Percentiles rank a stretch among this genome's conserved stretches.
Evolutionary conservation across 208 protist species (phyloP).

Genomic region (Hexamita inflata): DNA sequence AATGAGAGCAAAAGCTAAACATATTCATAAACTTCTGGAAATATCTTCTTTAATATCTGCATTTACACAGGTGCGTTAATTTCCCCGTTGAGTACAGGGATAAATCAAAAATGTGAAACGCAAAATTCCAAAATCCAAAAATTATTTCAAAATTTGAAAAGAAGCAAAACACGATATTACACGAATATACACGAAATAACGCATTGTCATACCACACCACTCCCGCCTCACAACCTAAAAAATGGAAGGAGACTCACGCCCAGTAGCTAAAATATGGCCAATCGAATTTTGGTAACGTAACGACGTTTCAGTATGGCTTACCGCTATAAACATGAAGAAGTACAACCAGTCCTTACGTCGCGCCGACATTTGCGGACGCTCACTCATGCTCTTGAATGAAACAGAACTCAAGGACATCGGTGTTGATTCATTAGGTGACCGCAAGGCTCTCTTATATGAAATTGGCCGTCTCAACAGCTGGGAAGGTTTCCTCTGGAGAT

Average conservation of each 20-base stretch:
- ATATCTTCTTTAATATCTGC: too few relatives aligned
- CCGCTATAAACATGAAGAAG: conserved; percentile 25
- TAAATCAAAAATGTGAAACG: too few relatives aligned
- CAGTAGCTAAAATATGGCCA: conserved; percentile 30
- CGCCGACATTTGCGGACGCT: conserved; percentile 25
- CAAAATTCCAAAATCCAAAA: too few relatives aligned
- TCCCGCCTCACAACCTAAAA: too few relatives aligned
- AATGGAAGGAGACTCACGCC: conserved; percentile 3
- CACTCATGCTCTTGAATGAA: conserved; percentile 23
- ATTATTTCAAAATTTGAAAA: too few relatives aligned
- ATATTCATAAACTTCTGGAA: too few relatives aligned
- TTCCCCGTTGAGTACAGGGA: too few relatives aligned
- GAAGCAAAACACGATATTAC: too few relatives aligned
- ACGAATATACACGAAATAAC: too few relatives aligned
- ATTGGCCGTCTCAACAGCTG: conserved; percentile 23
- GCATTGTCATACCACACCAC: too few relatives aligned
- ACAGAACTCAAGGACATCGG: conserved; percentile 16
- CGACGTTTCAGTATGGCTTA: conserved; percentile 29
- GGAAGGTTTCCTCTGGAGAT: conserved; percentile 29
- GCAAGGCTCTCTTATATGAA: conserved; percentile 26
- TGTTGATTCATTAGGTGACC: conserved; percentile 23
- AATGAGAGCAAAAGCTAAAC: too few relatives aligned
- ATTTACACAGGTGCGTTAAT: too few relatives aligned
- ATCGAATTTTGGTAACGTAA: conserved; percentile 15
- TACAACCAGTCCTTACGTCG: not conserved